These are phyloP conservation scores for Neoboletus subvelutipes DNA, from an alignment of 768 basidiomycete species.

Conservation along the genomic window DNA sequence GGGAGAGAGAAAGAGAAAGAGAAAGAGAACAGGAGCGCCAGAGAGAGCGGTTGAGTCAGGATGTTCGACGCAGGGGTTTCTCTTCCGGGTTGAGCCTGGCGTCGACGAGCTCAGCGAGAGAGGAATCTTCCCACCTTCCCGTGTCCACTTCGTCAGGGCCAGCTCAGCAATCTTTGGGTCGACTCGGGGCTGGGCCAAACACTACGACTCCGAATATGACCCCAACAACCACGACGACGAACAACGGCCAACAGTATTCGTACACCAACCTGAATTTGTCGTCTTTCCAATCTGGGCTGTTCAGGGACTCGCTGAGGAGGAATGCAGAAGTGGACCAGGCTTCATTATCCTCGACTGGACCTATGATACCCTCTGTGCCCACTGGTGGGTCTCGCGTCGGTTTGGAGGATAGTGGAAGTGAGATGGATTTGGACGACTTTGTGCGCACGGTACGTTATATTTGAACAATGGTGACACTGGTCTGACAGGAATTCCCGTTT, in stretches of 20 bases:
- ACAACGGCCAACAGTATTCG: slow-evolving; percentile 23
- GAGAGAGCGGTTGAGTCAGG: slow-evolving; percentile 17
- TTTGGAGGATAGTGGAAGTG: slow-evolving; percentile 28
- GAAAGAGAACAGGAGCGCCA: slow-evolving; percentile 20
- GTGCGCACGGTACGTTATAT: slow-evolving; percentile 12
- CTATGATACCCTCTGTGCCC: neutral
- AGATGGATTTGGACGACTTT: slow-evolving; percentile 28
- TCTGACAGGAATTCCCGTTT: slow-evolving; percentile 5
- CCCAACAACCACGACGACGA: neutral
- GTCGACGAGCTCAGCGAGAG: slow-evolving; percentile 20
- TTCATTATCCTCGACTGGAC: slow-evolving; percentile 12
- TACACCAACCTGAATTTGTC: slow-evolving; percentile 32
- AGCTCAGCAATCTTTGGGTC: slow-evolving; percentile 9
- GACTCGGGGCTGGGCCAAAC: slow-evolving; percentile 3
- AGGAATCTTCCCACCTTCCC: slow-evolving; percentile 10
- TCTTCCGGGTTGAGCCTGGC: slow-evolving; percentile 12
- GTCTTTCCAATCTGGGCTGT: slow-evolving; percentile 33
- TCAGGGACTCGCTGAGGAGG: slow-evolving; percentile 33
- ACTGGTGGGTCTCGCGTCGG: slow-evolving; percentile 14
- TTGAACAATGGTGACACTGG: neutral
- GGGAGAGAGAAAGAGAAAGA: slow-evolving; percentile 24
- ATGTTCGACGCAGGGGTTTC: slow-evolving; percentile 16
- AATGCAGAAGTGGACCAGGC: slow-evolving; percentile 24
- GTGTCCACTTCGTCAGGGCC: neutral
- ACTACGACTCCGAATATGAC: neutral